Conservation (phyloP, 2,329 filamentous ascomycete species). For the Aplosporella prunicola region DNA sequence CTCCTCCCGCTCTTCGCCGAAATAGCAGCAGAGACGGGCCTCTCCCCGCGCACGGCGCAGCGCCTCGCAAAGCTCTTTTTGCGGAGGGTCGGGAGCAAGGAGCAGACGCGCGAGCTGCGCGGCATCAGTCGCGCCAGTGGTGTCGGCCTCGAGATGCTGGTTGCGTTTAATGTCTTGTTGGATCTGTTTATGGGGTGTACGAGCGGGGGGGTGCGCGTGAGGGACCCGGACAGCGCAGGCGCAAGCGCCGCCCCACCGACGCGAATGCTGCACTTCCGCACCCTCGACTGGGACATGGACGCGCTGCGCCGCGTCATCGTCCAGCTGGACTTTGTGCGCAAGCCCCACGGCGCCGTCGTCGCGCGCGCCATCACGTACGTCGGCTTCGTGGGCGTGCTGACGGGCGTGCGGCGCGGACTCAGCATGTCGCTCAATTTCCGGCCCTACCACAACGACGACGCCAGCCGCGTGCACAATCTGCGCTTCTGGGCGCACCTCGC, state of each 20-base stretch:
- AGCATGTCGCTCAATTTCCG: conserved; percentile 45
- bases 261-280: conserved; percentile 47
- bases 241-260: no score
- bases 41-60: conserved; percentile 13
- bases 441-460: conserved; percentile 37
- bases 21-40: conserved; percentile 27
- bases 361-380: conserved; percentile 42
- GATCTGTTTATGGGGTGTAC: conserved; percentile 59
- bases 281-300: conserved; percentile 41
- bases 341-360: conserved; percentile 28
- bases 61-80: conserved; percentile 39
- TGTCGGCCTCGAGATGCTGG: conserved; percentile 49
- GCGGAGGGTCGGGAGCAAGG: conserved; percentile 40
- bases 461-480: conserved; percentile 23
- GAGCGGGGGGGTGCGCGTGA: conserved; percentile 40
- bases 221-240: conserved; percentile 13
- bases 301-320: conserved; percentile 32
- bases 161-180: conserved; percentile 54
- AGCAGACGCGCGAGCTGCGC: conserved; percentile 53
- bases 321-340: conserved; percentile 31
- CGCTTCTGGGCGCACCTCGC: conserved; percentile 41
- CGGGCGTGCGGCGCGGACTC: conserved; percentile 38
- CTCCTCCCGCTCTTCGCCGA: conserved; percentile 44
- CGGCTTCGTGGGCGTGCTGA: conserved; percentile 44
- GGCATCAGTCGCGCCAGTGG: conserved; percentile 45